A percentile compares a stretch with the other conserved stretches of the same genome.
Conservation (phyloP, 768 basidiomycete species). For the Hebeloma cylindrosporum region DNA sequence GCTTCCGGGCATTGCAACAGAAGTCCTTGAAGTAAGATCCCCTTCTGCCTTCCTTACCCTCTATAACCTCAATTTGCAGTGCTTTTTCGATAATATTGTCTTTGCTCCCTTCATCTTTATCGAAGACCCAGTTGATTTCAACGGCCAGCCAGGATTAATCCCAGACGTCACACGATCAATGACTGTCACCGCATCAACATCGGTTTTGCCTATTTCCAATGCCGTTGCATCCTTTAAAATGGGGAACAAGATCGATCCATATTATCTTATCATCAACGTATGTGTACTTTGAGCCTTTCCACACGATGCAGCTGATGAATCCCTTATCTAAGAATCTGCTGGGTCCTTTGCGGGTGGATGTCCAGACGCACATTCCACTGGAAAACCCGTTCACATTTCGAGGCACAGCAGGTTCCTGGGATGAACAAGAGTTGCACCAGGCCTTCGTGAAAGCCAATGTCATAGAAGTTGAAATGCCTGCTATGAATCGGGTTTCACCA, state of each 20-base stretch:
- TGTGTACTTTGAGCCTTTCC: slow-evolving; percentile 20
- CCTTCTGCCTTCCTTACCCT: not conserved
- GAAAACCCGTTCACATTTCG: slow-evolving; percentile 67
- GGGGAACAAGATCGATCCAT: slow-evolving; percentile 81
- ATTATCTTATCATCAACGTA: slow-evolving; percentile 85
- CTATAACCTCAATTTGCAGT: slow-evolving; percentile 44
- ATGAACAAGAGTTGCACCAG: slow-evolving; percentile 62
- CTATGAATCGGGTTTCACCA: slow-evolving; percentile 35
- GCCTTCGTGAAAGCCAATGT: slow-evolving; percentile 61
- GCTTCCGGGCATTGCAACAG: slow-evolving; percentile 77
- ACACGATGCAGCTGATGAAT: slow-evolving; percentile 6
- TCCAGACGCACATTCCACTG: slow-evolving; percentile 55
- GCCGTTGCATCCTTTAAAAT: slow-evolving; percentile 44
- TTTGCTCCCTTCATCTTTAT: slow-evolving; percentile 97
- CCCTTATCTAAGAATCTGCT: slow-evolving; percentile 53
- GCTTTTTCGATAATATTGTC: slow-evolving; percentile 94
- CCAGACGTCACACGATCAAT: slow-evolving; percentile 44
- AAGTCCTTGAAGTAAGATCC: slow-evolving; percentile 78
- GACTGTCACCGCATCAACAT: slow-evolving; percentile 29
- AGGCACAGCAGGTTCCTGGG: slow-evolving; percentile 65
- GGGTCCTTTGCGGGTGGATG: slow-evolving; percentile 65
- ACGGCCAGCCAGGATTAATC: slow-evolving; percentile 50
- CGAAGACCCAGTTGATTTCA: slow-evolving; percentile 81
- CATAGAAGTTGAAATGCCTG: slow-evolving; percentile 53
- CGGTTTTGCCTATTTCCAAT: slow-evolving; percentile 19